Evolutionary conservation across 2,329 filamentous ascomycete species (phyloP).

Genomic region (Calonectria leucothoes): DNA sequence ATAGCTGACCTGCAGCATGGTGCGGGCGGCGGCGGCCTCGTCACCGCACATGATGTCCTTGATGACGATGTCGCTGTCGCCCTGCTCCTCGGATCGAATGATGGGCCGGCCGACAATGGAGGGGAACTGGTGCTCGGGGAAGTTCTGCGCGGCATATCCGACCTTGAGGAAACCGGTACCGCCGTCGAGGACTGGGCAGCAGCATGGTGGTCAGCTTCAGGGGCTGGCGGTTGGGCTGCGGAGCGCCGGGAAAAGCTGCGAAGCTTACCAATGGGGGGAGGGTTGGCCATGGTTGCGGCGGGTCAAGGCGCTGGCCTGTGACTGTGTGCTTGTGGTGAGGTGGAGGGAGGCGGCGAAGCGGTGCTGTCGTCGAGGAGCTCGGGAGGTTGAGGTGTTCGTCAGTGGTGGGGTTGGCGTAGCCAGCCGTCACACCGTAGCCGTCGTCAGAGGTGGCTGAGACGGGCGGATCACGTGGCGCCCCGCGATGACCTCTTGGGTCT

Average conservation of each 20-base stretch:
- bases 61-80: constrained; percentile 71
- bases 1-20: constrained; percentile 98
- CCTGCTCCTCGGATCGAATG: constrained; percentile 91
- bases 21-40: constrained; percentile 93
- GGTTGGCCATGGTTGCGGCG: constrained; percentile 59
- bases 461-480: constrained; percentile 52
- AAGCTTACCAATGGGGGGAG: constrained; percentile 66
- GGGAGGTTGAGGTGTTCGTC: constrained; percentile 45
- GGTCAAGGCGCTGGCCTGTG: constrained; percentile 26
- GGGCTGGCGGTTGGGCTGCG: constrained; percentile 29
- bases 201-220: constrained; percentile 39
- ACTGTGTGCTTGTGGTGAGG: constrained; percentile 27
- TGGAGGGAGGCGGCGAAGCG: constrained; percentile 32
- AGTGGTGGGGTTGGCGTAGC: constrained; percentile 49
- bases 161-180: constrained; percentile 99
- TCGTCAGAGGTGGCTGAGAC: constrained; percentile 51
- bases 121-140: constrained; percentile 98
- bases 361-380: constrained; percentile 40
- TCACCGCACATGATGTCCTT: constrained; percentile 99
- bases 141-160: constrained; percentile 99
- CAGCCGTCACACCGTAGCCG: constrained; percentile 30
- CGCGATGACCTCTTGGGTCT: constrained; percentile 34
- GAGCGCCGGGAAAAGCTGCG: constrained; percentile 18
- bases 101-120: constrained; percentile 98
- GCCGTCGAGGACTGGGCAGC: constrained; percentile 89